These are phyloP conservation scores for peach (Prunus persica) DNA, from an alignment of 306 rosid genomes.

Conservation along the genomic window Prunus_persica_NCBIv2 NC_034016.1:17843001-17843500, in stretches of 20 bases:
- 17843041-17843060: not conserved
- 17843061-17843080: not conserved
- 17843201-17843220: not conserved
- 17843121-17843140: not conserved
- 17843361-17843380: not conserved
- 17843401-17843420: not conserved
- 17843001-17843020: not conserved
- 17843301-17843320: not conserved
- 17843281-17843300: no score
- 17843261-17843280: no score
- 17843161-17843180: not conserved
- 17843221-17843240: not conserved
- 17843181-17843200: not conserved
- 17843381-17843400: not conserved
- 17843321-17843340: not conserved
- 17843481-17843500: not conserved
- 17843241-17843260: not conserved
- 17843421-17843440: conserved; percentile 2
- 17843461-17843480: not conserved
- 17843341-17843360: not conserved
- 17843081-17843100: not conserved
- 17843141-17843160: conserved; percentile 5
- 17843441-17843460: conserved; percentile 20
- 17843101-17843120: conserved; percentile 3
- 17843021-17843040: not conserved